These are phyloP conservation scores for Fusarium nodosum DNA, from an alignment of 2,329 filamentous ascomycete species.

Conservation along the genomic window DNA sequence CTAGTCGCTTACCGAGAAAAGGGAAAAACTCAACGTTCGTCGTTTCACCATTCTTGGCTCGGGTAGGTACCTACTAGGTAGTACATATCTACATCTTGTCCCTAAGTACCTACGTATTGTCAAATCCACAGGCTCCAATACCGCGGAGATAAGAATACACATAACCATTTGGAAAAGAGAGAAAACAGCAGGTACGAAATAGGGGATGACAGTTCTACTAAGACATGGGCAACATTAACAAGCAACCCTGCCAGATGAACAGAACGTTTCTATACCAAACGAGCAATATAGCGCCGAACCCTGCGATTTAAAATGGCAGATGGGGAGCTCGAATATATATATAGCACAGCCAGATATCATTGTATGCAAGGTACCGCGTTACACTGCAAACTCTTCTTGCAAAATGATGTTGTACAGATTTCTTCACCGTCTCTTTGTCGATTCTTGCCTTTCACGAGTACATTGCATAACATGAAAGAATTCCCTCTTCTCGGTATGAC, in stretches of 20 bases:
- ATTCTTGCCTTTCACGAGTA: slow-evolving; percentile 1
- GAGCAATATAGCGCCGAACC: slow-evolving; percentile 30
- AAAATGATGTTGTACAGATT: slow-evolving; percentile 20
- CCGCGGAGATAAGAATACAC: slow-evolving; percentile 17
- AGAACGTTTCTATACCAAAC: slow-evolving; percentile 38
- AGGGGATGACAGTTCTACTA: slow-evolving; percentile 22
- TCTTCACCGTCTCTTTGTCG: slow-evolving; percentile 34
- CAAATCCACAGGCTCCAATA: not conserved
- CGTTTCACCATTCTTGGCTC: slow-evolving; percentile 33
- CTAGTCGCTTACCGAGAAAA: slow-evolving; percentile 3
- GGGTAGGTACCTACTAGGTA: slow-evolving; percentile 9
- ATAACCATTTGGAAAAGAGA: not conserved
- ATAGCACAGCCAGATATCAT: slow-evolving; percentile 32
- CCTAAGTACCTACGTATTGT: not conserved
- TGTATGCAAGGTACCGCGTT: slow-evolving; percentile 40
- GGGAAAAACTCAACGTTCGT: slow-evolving; percentile 22
- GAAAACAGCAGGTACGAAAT: slow-evolving; percentile 16
- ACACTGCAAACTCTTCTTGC: slow-evolving; percentile 15
- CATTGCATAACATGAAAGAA: not conserved
- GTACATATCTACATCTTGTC: not conserved
- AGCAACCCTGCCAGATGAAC: slow-evolving; percentile 19
- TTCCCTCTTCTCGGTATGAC: slow-evolving; percentile 10
- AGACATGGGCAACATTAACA: not conserved
- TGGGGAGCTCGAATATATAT: slow-evolving; percentile 13
- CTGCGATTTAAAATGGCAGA: slow-evolving; percentile 13